Conservation (phyloP, 1,139 yeast species). For the Zygoascus hellenicus region DNA sequence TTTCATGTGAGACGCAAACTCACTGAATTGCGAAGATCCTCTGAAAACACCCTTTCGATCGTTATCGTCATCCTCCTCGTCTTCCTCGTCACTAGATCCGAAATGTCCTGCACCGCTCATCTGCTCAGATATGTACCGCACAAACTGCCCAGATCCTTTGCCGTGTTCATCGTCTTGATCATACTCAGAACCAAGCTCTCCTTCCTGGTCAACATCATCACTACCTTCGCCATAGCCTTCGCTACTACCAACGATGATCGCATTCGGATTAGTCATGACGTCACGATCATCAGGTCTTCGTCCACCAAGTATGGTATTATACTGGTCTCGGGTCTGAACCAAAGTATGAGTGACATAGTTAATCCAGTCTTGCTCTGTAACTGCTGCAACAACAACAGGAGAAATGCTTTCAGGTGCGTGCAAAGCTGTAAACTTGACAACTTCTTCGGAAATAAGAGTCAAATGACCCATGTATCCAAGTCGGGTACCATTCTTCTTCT, state of each 20-base stretch:
- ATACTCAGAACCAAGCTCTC: slow-evolving; percentile 18
- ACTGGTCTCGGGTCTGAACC: slow-evolving; percentile 86
- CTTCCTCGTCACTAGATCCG: slow-evolving; percentile 43
- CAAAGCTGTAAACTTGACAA: slow-evolving; percentile 82
- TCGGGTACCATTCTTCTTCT: slow-evolving; percentile 53
- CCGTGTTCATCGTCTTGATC: slow-evolving; percentile 13
- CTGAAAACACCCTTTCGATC: slow-evolving; percentile 14
- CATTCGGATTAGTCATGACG: slow-evolving; percentile 34
- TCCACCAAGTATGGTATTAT: slow-evolving; percentile 93
- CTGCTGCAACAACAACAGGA: slow-evolving; percentile 52
- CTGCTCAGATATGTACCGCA: slow-evolving; percentile 81
- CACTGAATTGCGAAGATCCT: slow-evolving; percentile 7
- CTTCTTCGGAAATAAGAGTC: slow-evolving; percentile 93
- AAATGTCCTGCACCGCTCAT: slow-evolving; percentile 36
- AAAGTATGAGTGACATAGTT: slow-evolving; percentile 77
- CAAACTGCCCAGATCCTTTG: slow-evolving; percentile 45
- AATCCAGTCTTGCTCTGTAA: slow-evolving; percentile 63
- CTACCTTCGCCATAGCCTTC: slow-evolving; percentile 29
- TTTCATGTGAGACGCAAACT: too few species aligned
- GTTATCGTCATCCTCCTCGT: slow-evolving; percentile 30
- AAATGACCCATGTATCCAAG: slow-evolving; percentile 97
- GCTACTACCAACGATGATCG: slow-evolving; percentile 30
- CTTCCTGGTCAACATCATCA: slow-evolving; percentile 22
- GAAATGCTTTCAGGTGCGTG: slow-evolving; percentile 60
- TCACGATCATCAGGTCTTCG: slow-evolving; percentile 49